Base-by-base conservation (phyloP, 306 rosid species). In the Cucurbita argyrosperma region DNA sequence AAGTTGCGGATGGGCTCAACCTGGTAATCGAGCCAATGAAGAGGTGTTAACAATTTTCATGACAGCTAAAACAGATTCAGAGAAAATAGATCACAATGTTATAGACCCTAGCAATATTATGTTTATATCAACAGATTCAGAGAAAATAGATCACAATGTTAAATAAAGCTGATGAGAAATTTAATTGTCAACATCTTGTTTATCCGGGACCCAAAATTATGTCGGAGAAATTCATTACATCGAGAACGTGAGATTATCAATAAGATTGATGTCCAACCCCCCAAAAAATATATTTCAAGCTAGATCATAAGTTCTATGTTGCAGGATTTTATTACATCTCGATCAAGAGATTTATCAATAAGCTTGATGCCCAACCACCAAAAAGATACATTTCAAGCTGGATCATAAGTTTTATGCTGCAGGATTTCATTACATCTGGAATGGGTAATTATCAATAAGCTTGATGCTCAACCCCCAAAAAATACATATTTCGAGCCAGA, bases 1-100 rank as follows among this genome's bases (percentile, higher is more conserved):
- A 89, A 82, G 81, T 95, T 95, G 79, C 92, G 96, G 77, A 95
- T 91, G 71, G 99, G 99, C 78, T 95, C 99, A 83, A 95, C 96
- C 96, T 95, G 82, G 60, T 49, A 83, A 67, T 47, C 78, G 82
- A 76, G 73, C 72, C 82, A 83, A 72, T 74, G 63, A 78, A 52
- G 76, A 66, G 54, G 74, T 79, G 58, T 82, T 75, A 64, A n/a
- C 51, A 30, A 15, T 51, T 70, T 53, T 49, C 35, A 37, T 9
- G 35, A 14, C 35, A 50, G 62, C 61, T 35, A 52, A 72, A 72
- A 72, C 63, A 38, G 62, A 72, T 51, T 52, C 35, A 38, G 51
- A 40, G 13, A 53, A 56, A 12, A n/a, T 21, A 54, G 11, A 70
- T 15, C 46, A 16, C 26, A 70, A 70, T 37, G 57, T 13, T 49